These are phyloP conservation scores for Crithidia brevicula DNA, from an alignment of 208 protist species.

Conservation along the genomic window DNA sequence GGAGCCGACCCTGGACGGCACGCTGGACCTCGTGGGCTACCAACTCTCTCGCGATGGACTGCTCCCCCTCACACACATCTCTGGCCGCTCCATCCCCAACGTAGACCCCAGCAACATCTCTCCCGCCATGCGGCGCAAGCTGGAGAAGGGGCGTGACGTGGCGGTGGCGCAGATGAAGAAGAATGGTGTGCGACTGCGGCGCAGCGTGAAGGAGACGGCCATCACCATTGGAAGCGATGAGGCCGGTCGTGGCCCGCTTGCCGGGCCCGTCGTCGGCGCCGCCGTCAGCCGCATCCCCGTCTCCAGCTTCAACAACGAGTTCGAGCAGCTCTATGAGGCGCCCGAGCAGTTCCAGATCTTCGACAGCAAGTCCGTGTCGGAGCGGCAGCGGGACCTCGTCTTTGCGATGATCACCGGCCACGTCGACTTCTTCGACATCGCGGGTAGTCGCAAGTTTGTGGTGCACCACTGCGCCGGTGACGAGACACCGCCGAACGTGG, in stretches of 20 bases:
- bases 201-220: constrained; percentile 87
- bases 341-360: constrained; percentile 88
- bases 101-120: constrained; percentile 32
- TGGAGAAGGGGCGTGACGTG: constrained; percentile 55
- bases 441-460: constrained; percentile 58
- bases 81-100: constrained; percentile 26
- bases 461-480: constrained; percentile 85
- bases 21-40: constrained; percentile 83
- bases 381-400: constrained; percentile 75
- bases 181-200: constrained; percentile 72
- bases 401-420: constrained; percentile 88
- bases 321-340: constrained; percentile 72
- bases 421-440: constrained; percentile 76
- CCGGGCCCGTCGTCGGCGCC: constrained; percentile 89
- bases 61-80: constrained; percentile 56
- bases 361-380: constrained; percentile 86
- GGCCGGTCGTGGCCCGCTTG: constrained; percentile 86
- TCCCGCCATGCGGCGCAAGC: constrained; percentile 37
- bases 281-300: constrained; percentile 84
- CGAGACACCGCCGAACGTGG: constrained; percentile 38
- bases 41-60: constrained; percentile 87
- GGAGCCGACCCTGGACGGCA: constrained; percentile 81
- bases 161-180: constrained; percentile 63
- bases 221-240: constrained; percentile 91
- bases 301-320: constrained; percentile 90